Base-by-base conservation (phyloP, 148 eudicot species). In the Vaccinium macrocarpon region DNA sequence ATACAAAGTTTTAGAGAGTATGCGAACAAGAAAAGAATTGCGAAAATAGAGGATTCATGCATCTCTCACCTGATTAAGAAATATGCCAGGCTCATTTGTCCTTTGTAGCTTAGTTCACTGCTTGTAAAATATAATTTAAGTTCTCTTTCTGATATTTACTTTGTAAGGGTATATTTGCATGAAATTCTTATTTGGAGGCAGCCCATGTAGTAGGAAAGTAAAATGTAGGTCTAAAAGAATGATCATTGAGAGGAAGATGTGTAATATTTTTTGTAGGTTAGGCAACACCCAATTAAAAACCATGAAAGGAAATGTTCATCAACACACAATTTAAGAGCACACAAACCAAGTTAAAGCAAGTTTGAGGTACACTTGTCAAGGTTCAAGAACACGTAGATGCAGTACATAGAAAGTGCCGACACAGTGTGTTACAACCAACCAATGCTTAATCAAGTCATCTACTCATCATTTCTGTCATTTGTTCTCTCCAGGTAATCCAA, bases 301-400 rank as follows among this genome's bases (percentile, higher is more conserved):
- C 71, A 73, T 42, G 32, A 23, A 73, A 83, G 52, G 46, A 82
- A 29, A 82, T 27, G 59, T 25, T 42, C 85, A 68, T 59, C 46
- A 10, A 19, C 71, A 35, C 38, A 73, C 48, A 52, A 51, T 32
- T 50, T 18, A 75, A 55, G 46, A 59, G 52, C 75, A 75, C 14
- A 57, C 49, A 25, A 77, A 76, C 13, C 46, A 15, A 29, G 38
- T 82, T 23, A 0, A 59, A 81, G 50, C 49, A 72, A 32, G 76
- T 38, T 72, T 38, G 72, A 29, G 12, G 38, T 27, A 68, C 73
- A 68, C 18, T 68, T 68, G 73, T 27, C 73, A 68, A 68, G 73
- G 18, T 27, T 68, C 29, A 68, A 68, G 8, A 68, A 68, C 18
- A 27, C 18, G 19, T 68, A 27, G 42, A 13, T 27, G 29, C 18